These are phyloP conservation scores for Mercurialis annua DNA, from an alignment of 345 rosid species.

Conservation along the genomic window DNA sequence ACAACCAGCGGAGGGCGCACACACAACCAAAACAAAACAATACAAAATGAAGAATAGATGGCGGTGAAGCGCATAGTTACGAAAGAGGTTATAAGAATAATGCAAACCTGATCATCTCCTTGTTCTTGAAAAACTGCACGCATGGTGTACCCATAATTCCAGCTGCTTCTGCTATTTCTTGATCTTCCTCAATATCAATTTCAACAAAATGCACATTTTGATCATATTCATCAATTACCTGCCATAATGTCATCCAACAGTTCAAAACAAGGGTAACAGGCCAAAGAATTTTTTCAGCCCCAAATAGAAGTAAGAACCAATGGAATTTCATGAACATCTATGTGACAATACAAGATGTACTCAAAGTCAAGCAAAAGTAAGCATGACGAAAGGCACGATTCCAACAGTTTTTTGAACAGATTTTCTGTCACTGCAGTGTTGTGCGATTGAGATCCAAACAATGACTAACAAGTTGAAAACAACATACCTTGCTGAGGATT, in stretches of 20 bases:
- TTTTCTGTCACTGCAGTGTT: background rate
- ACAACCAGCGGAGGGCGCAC: too few species aligned
- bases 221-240: conserved; percentile 94
- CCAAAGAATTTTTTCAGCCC: too few species aligned
- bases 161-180: conserved; percentile 89
- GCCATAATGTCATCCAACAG: conserved; percentile 8
- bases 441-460: conserved; percentile 2
- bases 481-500: conserved; percentile 78
- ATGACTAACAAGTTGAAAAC: background rate
- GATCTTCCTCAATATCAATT: conserved; percentile 97
- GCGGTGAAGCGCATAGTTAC: background rate
- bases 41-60: background rate
- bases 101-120: conserved; percentile 84
- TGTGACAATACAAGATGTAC: background rate
- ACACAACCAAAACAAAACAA: background rate
- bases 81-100: conserved; percentile 3
- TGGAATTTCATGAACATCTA: too few species aligned
- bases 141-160: conserved; percentile 98
- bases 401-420: background rate
- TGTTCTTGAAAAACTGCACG: conserved; percentile 91
- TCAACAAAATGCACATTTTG: conserved; percentile 84
- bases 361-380: conserved; percentile 3
- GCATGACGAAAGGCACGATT: background rate
- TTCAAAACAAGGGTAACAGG: background rate
- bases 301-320: too few species aligned